phyloP scores from a whole-genome alignment of 108 stramenopile species.

The Nitzschia palea region DNA sequence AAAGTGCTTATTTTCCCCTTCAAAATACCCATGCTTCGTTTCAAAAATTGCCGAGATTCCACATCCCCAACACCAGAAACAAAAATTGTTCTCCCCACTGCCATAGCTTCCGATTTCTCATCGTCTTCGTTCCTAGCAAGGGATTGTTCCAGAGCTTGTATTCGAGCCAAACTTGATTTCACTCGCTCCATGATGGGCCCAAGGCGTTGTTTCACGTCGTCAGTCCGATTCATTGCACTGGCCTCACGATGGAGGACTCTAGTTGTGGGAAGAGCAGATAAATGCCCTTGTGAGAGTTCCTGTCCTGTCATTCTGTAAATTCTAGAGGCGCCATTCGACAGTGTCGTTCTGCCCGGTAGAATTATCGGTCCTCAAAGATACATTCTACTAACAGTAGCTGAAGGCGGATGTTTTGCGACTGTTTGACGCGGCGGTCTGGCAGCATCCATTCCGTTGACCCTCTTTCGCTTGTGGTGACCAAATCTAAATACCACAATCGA shows the following conservation, averaged over 20 bases:
- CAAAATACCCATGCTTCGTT: conserved; percentile 23
- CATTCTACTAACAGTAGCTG: no score
- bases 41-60: conserved; percentile 8
- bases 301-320: no score
- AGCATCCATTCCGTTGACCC: no score
- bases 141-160: conserved; percentile 23
- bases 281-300: no score
- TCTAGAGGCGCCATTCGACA: no score
- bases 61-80: no score
- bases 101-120: background rate
- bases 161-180: conserved; percentile 20
- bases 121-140: background rate
- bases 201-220: conserved; percentile 15
- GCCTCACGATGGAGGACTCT: background rate
- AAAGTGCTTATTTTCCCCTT: conserved; percentile 11
- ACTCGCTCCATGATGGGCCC: conserved; percentile 30
- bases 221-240: conserved; percentile 7
- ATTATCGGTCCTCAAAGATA: no score
- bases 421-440: no score
- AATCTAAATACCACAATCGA: no score
- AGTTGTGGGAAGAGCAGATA: background rate
- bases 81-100: background rate
- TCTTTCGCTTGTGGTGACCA: no score
- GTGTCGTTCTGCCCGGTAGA: no score
- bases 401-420: no score